Evolutionary conservation across 164 flowering plant species (phyloP).

Genomic region (grape (Vitis vinifera)): DNA sequence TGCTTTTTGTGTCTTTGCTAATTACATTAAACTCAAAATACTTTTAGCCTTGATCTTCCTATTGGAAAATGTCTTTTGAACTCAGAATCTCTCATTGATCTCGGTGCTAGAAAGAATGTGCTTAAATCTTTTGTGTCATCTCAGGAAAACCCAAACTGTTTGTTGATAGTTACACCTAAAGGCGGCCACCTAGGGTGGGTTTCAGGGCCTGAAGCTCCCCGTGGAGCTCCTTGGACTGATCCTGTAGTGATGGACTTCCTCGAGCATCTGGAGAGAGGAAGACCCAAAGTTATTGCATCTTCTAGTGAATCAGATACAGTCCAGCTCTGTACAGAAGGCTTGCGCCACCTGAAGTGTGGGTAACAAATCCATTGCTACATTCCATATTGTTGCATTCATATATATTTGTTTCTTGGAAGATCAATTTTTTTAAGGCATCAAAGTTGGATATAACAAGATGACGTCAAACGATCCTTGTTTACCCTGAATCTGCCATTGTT

Average conservation of each 20-base stretch:
- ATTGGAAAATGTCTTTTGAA: background rate
- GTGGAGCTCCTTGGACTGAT: constrained; percentile 96
- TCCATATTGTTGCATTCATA: too few relatives aligned
- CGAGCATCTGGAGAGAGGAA: constrained; percentile 50
- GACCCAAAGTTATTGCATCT: constrained; percentile 15
- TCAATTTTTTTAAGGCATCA: too few relatives aligned
- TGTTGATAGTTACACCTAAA: constrained; percentile 84
- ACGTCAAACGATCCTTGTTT: too few relatives aligned
- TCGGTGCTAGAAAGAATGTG: background rate
- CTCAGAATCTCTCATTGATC: background rate
- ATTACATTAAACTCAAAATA: too few relatives aligned
- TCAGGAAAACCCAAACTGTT: constrained; percentile 79
- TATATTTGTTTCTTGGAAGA: too few relatives aligned
- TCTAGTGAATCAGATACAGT: constrained; percentile 2
- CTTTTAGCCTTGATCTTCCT: too few relatives aligned
- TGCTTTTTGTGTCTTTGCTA: too few relatives aligned
- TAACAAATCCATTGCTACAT: too few relatives aligned
- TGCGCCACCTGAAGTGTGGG: constrained; percentile 21
- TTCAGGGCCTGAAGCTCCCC: constrained; percentile 78
- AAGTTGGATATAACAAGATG: too few relatives aligned
- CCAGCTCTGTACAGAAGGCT: constrained; percentile 6
- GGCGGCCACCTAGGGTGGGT: constrained; percentile 99
- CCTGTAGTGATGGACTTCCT: constrained; percentile 82
- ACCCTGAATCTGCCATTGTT: too few relatives aligned
- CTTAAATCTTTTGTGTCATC: background rate